Percentiles rank a stretch among this genome's conserved stretches.
These are phyloP conservation scores for Solanum gracilifrons DNA, from an alignment of 257 asterid genomes.

Conservation along the genomic window DNA sequence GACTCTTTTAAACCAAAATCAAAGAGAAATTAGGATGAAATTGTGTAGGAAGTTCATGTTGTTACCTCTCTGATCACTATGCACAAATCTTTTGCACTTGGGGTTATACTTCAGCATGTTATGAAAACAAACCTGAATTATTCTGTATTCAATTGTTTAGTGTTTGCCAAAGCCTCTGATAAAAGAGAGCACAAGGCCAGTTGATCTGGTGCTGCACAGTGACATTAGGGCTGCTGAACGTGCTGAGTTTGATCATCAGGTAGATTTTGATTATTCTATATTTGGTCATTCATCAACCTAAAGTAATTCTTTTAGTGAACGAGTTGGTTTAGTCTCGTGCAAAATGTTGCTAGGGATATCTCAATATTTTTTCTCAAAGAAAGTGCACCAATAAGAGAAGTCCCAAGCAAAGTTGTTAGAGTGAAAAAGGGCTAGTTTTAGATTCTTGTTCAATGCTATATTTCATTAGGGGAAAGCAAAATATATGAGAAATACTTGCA, in stretches of 20 bases:
- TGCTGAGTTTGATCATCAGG: conserved; percentile 84
- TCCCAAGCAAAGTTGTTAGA: background rate
- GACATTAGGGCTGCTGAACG: conserved; percentile 80
- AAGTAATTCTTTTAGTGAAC: background rate
- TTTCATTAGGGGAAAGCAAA: background rate
- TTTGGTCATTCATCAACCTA: background rate
- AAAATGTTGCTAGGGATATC: background rate
- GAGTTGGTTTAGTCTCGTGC: background rate
- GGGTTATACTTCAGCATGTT: background rate
- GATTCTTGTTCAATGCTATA: background rate
- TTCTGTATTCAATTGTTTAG: conserved; percentile 23
- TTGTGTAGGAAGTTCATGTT: background rate
- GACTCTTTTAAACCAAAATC: background rate
- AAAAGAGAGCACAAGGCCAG: conserved; percentile 59
- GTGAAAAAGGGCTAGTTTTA: background rate
- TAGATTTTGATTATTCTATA: conserved; percentile 5
- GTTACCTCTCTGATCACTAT: background rate
- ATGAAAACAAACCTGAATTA: background rate
- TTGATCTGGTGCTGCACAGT: conserved; percentile 65
- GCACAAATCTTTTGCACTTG: background rate
- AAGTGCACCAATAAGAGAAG: background rate
- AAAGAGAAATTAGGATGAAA: background rate
- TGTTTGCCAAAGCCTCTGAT: conserved; percentile 69
- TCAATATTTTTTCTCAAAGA: background rate
- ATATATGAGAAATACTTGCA: background rate